A percentile compares a stretch with the other conserved stretches of the same genome.
Conservation (phyloP, 768 basidiomycete species). For the Lactarius hatsudake region DNA sequence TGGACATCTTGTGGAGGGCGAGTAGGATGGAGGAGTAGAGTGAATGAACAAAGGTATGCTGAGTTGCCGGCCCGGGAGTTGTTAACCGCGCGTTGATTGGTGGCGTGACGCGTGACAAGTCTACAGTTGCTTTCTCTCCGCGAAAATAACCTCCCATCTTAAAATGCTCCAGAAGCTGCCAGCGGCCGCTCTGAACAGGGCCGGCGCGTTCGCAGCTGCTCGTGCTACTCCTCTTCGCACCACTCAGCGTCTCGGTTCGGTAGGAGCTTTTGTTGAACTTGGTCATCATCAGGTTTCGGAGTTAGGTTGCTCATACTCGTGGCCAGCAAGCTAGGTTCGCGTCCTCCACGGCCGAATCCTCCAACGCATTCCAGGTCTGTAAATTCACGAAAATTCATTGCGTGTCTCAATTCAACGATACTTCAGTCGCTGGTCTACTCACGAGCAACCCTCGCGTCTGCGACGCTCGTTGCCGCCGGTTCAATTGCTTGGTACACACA, state of each 20-base stretch:
- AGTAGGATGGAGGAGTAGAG: no score
- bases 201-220: conserved; percentile 45
- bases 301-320: conserved; percentile 29
- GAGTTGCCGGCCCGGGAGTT: no score
- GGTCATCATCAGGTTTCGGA: conserved; percentile 9
- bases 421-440: conserved; percentile 64
- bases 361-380: conserved; percentile 65
- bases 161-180: conserved; percentile 86
- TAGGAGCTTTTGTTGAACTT: conserved; percentile 35
- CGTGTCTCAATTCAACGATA: conserved; percentile 7
- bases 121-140: conserved; percentile 35
- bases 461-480: conserved; percentile 75
- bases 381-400: background rate
- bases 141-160: conserved; percentile 41
- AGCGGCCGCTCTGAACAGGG: conserved; percentile 65
- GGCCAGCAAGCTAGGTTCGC: conserved; percentile 64
- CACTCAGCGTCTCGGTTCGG: conserved; percentile 49
- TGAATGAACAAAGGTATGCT: no score
- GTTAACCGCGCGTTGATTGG: conserved; percentile 12
- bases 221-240: conserved; percentile 43
- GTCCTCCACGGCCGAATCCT: conserved; percentile 57
- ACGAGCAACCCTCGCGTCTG: conserved; percentile 70
- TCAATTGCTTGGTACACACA: conserved; percentile 97
- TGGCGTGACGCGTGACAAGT: conserved; percentile 41
- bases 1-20: no score